phyloP scores from a whole-genome alignment of 306 rosid species.

The Dryas alaskensis region DNA sequence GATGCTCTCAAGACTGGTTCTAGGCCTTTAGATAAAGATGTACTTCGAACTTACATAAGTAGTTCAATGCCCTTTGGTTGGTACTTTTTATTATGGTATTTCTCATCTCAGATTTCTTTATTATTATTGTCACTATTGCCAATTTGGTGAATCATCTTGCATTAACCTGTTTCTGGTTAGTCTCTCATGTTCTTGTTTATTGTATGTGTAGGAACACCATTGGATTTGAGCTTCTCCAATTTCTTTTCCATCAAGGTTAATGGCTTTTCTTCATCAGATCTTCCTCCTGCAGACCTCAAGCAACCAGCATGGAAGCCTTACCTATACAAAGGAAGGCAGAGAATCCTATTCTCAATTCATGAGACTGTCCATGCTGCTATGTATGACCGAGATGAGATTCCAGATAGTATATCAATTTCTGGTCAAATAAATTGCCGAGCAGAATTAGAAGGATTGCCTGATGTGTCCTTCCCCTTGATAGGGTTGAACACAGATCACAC shows the following conservation, averaged over 20 bases:
- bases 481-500: slow-evolving; percentile 51
- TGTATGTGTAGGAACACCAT: slow-evolving; percentile 65
- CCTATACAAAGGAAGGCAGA: slow-evolving; percentile 82
- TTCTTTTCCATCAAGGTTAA: slow-evolving; percentile 62
- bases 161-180: slow-evolving; percentile 26
- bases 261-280: slow-evolving; percentile 83
- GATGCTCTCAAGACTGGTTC: slow-evolving; percentile 66
- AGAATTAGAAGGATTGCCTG: slow-evolving; percentile 93
- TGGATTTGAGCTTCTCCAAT: slow-evolving; percentile 85
- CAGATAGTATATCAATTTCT: slow-evolving; percentile 75
- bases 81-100: slow-evolving; percentile 75
- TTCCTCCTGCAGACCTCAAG: slow-evolving; percentile 79
- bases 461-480: slow-evolving; percentile 78
- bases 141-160: slow-evolving; percentile 28
- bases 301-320: slow-evolving; percentile 99
- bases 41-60: slow-evolving; percentile 77
- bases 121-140: slow-evolving; percentile 2
- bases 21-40: slow-evolving; percentile 81
- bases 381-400: slow-evolving; percentile 93
- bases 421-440: slow-evolving; percentile 95
- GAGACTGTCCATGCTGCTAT: slow-evolving; percentile 82
- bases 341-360: slow-evolving; percentile 68
- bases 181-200: slow-evolving; percentile 20
- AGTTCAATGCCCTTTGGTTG: slow-evolving; percentile 98
- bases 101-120: slow-evolving; percentile 41